Evolutionary conservation across 2,329 filamentous ascomycete species (phyloP).

Genomic region (Aschersonia sp.): DNA sequence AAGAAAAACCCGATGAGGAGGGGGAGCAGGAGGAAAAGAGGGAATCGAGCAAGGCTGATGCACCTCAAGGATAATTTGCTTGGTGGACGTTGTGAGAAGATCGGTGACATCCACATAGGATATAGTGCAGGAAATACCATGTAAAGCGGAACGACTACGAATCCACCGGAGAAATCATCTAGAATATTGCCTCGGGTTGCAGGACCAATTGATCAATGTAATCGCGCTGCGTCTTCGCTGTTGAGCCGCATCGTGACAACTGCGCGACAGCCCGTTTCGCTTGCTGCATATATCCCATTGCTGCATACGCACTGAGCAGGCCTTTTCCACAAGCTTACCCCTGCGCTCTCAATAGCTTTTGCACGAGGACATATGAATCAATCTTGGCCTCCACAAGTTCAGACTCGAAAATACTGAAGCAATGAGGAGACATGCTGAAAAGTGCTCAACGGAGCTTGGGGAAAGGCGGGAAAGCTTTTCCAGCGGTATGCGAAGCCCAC

Average conservation of each 20-base stretch:
- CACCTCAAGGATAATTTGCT: background rate
- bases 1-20: constrained; percentile 62
- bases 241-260: too few relatives aligned
- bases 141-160: background rate
- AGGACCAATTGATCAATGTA: too few relatives aligned
- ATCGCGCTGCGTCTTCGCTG: too few relatives aligned
- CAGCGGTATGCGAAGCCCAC: constrained; percentile 6
- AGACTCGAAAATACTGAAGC: constrained; percentile 6
- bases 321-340: too few relatives aligned
- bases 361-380: background rate
- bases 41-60: constrained; percentile 14
- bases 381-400: background rate
- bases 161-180: background rate
- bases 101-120: background rate
- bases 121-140: background rate
- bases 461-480: constrained; percentile 10
- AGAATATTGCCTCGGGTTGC: too few relatives aligned
- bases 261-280: too few relatives aligned
- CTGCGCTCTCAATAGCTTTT: too few relatives aligned
- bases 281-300: background rate
- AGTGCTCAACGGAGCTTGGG: constrained; percentile 17
- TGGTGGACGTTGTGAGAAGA: background rate
- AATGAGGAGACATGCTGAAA: constrained; percentile 23
- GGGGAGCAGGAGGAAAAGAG: constrained; percentile 32
- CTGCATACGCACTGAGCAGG: background rate